These are phyloP conservation scores for Pseudognaphalium luteoalbum DNA, from an alignment of 129 eudicot genomes.

Conservation along the genomic window DNA sequence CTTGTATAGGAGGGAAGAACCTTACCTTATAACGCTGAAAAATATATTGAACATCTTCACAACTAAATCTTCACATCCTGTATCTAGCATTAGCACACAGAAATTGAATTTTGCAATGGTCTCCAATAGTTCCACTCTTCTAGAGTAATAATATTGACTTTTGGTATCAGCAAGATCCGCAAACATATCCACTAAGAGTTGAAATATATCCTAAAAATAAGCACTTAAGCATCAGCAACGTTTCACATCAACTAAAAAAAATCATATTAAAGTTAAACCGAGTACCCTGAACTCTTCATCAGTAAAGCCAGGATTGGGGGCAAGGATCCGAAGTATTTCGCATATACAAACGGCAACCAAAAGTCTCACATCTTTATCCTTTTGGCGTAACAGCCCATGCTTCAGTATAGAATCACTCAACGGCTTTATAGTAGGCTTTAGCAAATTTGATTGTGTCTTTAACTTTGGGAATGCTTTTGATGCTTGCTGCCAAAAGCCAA, in stretches of 20 bases:
- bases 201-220: slow-evolving; percentile 64
- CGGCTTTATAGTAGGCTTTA: slow-evolving; percentile 62
- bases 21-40: slow-evolving; percentile 69
- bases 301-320: slow-evolving; percentile 75
- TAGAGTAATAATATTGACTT: slow-evolving; percentile 69
- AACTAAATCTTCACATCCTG: slow-evolving; percentile 69
- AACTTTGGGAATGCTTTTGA: slow-evolving; percentile 53
- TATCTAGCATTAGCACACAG: slow-evolving; percentile 80
- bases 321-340: slow-evolving; percentile 86
- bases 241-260: background rate
- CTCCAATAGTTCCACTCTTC: slow-evolving; percentile 71
- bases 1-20: slow-evolving; percentile 4
- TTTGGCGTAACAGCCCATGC: slow-evolving; percentile 72
- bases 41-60: slow-evolving; percentile 74
- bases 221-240: slow-evolving; percentile 25
- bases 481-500: slow-evolving; percentile 65
- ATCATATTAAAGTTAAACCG: background rate
- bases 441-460: slow-evolving; percentile 54
- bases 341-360: slow-evolving; percentile 77
- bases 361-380: slow-evolving; percentile 85
- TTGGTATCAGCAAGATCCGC: slow-evolving; percentile 64
- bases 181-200: slow-evolving; percentile 73
- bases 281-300: slow-evolving; percentile 66
- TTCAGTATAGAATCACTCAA: slow-evolving; percentile 69
- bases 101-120: slow-evolving; percentile 70